Base-by-base conservation (phyloP, 768 basidiomycete genomes). In the Hypholoma sublateritium region DNA sequence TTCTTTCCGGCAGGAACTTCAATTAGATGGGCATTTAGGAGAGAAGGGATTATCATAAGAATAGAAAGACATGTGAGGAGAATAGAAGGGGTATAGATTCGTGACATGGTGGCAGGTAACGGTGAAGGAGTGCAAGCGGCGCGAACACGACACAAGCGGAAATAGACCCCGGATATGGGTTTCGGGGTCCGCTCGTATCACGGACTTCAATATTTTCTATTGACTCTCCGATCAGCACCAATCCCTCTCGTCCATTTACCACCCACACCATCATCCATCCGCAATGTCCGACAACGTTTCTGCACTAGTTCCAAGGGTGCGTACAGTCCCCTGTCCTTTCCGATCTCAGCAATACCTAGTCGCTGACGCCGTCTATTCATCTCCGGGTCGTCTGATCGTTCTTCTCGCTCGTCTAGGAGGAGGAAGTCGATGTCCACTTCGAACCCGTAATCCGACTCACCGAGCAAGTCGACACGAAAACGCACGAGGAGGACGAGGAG, bases 391-490 rank as follows among this genome's bases (percentile, higher is more conserved):
- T 48, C 59, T 66, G 45, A 64, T 56, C 52, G 53, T 60, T 50
- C 55, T 60, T 56, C 44, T 59, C 58, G 60, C 67, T 66, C 47
- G 28, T 63, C 25, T 69, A 83, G 81, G 82, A 84, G 63, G 94
- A 96, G 72, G 92, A 95, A 74, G 67, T 80, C 76, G 93, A 96
- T 74, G 83, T 84, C 64, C 91, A 95, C 65, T 98, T 94, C 74
- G 95, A 97, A 76, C 97, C 97, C 50, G 92, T 98, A 59, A 89
- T 97, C 79, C 92, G 86, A 75, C 91, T 98, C 74, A 96, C 94
- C 7, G 91, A 99, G 74, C 87, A 93, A 70, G 91, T 99, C 60
- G 92, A 95, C 71, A 89, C 87, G 55, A 95, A 95, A 85, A 98
- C 96, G 6, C 77, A 82, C 69, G 97, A 99, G 73, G 97, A 98